Conservation (phyloP, 2,329 filamentous ascomycete genomes). For the Fusarium lyarnte region DNA sequence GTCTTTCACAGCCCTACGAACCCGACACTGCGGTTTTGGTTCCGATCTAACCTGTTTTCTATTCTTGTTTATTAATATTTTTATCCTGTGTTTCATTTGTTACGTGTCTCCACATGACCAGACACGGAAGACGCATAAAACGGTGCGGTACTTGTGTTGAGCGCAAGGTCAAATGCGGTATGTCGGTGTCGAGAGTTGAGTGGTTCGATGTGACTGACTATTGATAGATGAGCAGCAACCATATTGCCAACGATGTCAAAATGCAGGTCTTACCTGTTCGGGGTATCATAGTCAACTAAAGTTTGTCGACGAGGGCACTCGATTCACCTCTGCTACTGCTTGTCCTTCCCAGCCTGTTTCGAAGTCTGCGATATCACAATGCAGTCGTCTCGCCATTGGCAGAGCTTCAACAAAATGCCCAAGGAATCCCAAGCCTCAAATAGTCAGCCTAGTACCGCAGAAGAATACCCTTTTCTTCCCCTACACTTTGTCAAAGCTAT, state of each 20-base stretch:
- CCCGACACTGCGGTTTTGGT: background rate
- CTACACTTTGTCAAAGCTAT: constrained; percentile 20
- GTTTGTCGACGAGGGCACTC: constrained; percentile 22
- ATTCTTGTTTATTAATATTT: background rate
- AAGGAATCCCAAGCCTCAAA: background rate
- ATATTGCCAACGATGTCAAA: constrained; percentile 18
- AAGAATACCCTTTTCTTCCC: constrained; percentile 16
- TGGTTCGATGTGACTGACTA: background rate
- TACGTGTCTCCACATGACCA: background rate
- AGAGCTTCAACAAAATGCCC: background rate
- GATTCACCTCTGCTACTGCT: background rate
- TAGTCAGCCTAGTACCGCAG: background rate
- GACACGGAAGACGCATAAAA: constrained; percentile 29
- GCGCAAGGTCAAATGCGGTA: constrained; percentile 31
- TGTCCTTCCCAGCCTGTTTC: background rate
- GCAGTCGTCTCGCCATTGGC: background rate
- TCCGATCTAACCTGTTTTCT: background rate
- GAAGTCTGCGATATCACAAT: background rate
- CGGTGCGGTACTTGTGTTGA: constrained; percentile 28
- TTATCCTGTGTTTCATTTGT: background rate
- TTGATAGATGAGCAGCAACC: constrained; percentile 23
- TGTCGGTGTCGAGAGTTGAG: background rate
- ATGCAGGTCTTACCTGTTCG: constrained; percentile 14
- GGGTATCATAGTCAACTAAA: constrained; percentile 29
- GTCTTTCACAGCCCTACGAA: constrained; percentile 1